Conservation (phyloP, 2,329 filamentous ascomycete genomes). For the Magnaporthales sp. region DNA sequence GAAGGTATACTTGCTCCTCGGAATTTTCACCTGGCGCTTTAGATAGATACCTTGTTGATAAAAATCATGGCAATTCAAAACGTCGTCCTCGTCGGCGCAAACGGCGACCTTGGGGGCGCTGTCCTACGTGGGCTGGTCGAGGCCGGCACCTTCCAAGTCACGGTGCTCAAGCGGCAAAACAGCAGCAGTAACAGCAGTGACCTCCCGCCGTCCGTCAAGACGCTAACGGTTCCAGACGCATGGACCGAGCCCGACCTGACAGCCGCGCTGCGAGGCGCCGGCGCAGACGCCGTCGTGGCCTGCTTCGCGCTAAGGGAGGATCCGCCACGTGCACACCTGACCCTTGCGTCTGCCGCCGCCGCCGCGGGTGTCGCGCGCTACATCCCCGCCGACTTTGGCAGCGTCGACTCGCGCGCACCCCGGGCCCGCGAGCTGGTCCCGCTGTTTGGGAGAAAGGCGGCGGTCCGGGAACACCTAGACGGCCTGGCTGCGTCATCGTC, state of each 20-base stretch:
- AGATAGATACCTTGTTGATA: too few relatives aligned
- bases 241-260: slow-evolving; percentile 22
- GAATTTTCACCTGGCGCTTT: neutral
- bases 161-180: slow-evolving; percentile 22
- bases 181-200: slow-evolving; percentile 6
- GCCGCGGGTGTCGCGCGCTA: slow-evolving; percentile 25
- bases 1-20: neutral
- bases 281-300: slow-evolving; percentile 27
- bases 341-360: slow-evolving; percentile 26
- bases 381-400: slow-evolving; percentile 32
- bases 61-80: slow-evolving; percentile 21
- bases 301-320: slow-evolving; percentile 21
- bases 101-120: slow-evolving; percentile 24
- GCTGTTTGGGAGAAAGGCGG: slow-evolving; percentile 25
- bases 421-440: slow-evolving; percentile 25
- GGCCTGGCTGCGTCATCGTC: slow-evolving; percentile 14
- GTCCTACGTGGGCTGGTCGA: slow-evolving; percentile 22
- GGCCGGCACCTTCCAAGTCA: slow-evolving; percentile 21
- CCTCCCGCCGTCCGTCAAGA: slow-evolving; percentile 8
- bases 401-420: slow-evolving; percentile 25
- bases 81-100: slow-evolving; percentile 28
- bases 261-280: slow-evolving; percentile 17
- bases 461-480: slow-evolving; percentile 22
- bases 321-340: slow-evolving; percentile 19
- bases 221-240: slow-evolving; percentile 19